Base-by-base conservation (phyloP, 2,329 filamentous ascomycete species). In the Aspergillus versicolor region DNA sequence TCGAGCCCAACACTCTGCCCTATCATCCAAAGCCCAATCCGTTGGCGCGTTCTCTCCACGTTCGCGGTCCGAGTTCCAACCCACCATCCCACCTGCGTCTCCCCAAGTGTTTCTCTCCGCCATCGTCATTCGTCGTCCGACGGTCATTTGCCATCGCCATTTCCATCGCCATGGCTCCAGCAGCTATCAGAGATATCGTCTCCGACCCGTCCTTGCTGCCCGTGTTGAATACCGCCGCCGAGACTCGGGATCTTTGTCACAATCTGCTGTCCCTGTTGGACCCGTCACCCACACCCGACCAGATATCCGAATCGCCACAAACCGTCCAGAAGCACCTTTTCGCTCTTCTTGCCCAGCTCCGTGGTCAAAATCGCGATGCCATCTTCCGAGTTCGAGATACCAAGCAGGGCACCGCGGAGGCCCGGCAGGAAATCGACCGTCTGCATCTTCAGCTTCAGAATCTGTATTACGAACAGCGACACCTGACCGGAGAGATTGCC, bases 401-500 rank as follows among this genome's bases (percentile, higher is more conserved):
- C 13, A 97, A 97, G 73, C 82, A 89, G 52, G 81, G 86, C 65
- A 97, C 94, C 0, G 89, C 91, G 30, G 91, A 96, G 73, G 90
- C 89, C 48, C 86, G 92, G 48, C 90, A 93, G 67, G 91, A 96
- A 75, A 91, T 97, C 62, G 94, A 99, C 72, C 86, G 88, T 49
- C 81, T 99, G 60, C 92, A 97, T 71, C 82, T 99, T 38, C 90
- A 96, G 70, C 82, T 99, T 54, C 93, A 97, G 75, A 99, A 99
- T 70, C 79, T 99, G 7, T 95, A 94, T 73, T 99, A 99, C 70
- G 93, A 99, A 75, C 92, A 97, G 77, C 83, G 91, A 54, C 92
- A 97, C 74, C 79, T 99, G 54, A 86, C 90, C 62, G 90, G 90
- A 48, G 94, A 99, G 76, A 97, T 99, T 60, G 81, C 85, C 0